Conservation (phyloP, 306 rosid species). For the Fragaria ananassa region DNA sequence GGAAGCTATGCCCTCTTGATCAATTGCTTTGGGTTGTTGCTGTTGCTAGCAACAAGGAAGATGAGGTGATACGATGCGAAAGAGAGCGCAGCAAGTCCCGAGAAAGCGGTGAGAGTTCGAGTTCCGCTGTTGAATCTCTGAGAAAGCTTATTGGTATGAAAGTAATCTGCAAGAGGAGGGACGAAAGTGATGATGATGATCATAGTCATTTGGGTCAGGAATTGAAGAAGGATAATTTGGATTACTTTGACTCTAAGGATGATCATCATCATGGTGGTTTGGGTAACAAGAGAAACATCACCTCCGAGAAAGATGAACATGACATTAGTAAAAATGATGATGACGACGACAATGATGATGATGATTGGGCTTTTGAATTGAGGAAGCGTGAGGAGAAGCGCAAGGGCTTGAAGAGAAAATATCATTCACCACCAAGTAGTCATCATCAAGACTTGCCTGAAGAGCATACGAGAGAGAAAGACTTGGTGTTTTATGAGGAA, state of each 20-base stretch:
- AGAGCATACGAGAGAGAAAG: background rate
- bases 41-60: background rate
- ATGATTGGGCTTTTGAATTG: background rate
- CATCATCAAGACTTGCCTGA: background rate
- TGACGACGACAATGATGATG: background rate
- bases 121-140: background rate
- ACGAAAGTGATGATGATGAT: background rate
- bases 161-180: background rate
- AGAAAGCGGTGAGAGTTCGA: background rate
- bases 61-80: background rate
- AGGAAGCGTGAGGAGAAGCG: background rate
- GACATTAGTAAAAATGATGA: background rate
- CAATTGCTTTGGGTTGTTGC: background rate
- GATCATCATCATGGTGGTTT: background rate
- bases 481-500: background rate
- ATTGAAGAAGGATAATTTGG: background rate
- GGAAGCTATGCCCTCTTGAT: background rate
- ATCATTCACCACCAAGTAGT: background rate
- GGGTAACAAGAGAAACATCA: background rate
- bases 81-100: background rate
- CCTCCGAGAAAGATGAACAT: background rate
- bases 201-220: background rate
- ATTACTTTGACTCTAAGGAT: background rate
- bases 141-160: conserved; percentile 2
- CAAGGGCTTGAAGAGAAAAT: background rate